These are phyloP conservation scores for Thraustotheca clavata DNA, from an alignment of 352 stramenopile species.

Conservation along the genomic window DNA sequence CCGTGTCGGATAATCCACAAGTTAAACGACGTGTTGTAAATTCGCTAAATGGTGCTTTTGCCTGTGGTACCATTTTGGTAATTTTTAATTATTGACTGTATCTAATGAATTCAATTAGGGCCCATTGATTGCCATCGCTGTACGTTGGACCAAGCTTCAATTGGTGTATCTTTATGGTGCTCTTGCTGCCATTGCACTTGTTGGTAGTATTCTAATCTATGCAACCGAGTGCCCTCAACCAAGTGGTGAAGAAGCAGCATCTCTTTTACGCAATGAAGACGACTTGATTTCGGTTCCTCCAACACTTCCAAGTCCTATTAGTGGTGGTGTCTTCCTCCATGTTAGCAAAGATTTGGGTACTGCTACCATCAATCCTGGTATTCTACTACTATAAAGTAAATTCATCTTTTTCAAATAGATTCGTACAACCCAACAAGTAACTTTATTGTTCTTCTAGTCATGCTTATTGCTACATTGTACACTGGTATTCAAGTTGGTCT, in stretches of 20 bases:
- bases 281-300: constrained; percentile 64
- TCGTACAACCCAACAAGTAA: constrained; percentile 78
- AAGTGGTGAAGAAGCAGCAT: constrained; percentile 1
- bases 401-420: constrained; percentile 25
- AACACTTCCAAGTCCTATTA: constrained; percentile 57
- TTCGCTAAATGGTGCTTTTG: constrained; percentile 19
- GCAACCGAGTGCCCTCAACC: constrained; percentile 13
- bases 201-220: constrained; percentile 14
- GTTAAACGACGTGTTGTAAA: constrained; percentile 17
- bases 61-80: constrained; percentile 11
- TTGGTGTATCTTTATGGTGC: constrained; percentile 15
- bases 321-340: constrained; percentile 74
- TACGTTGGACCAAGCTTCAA: constrained; percentile 7
- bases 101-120: constrained; percentile 2
- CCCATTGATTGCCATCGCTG: constrained; percentile 9
- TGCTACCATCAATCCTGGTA: constrained; percentile 55
- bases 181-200: background rate
- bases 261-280: constrained; percentile 25
- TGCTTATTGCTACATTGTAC: constrained; percentile 65
- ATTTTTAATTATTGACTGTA: background rate
- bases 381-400: background rate
- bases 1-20: background rate
- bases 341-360: constrained; percentile 60
- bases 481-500: constrained; percentile 71
- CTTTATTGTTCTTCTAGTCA: constrained; percentile 76